Conservation (phyloP, 2,329 filamentous ascomycete species). For the Diaporthe citrichinensis region DNA sequence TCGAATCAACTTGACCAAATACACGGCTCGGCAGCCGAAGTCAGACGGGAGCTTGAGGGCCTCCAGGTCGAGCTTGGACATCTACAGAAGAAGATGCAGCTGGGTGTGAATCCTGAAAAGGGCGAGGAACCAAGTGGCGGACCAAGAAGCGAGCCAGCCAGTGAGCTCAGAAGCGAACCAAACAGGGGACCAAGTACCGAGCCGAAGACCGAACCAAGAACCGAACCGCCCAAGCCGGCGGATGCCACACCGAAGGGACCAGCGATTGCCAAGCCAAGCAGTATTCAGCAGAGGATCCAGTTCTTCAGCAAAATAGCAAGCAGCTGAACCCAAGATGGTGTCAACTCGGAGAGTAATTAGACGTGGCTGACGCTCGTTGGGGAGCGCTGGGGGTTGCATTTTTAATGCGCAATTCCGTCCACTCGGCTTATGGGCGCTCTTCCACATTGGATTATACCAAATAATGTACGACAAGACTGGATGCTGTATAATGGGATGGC, state of each 20-base stretch:
- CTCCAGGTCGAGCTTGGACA: not conserved
- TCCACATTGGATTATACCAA: not conserved
- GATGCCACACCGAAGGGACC: not conserved
- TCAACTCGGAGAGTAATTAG: not conserved
- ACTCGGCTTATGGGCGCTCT: too few species aligned
- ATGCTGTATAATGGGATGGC: too few species aligned
- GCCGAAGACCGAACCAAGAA: not conserved
- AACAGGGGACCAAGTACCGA: not conserved
- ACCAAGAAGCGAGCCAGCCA: not conserved
- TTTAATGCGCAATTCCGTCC: not conserved
- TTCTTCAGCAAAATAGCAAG: conserved; percentile 19
- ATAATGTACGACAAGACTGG: too few species aligned
- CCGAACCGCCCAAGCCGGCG: not conserved
- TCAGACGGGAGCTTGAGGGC: conserved; percentile 23
- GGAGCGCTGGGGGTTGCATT: too few species aligned
- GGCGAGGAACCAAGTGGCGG: not conserved
- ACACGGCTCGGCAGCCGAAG: conserved; percentile 4
- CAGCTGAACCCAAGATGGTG: not conserved
- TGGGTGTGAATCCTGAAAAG: not conserved
- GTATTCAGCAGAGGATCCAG: conserved; percentile 15
- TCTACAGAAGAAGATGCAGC: not conserved
- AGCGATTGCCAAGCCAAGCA: not conserved
- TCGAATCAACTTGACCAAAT: conserved; percentile 12
- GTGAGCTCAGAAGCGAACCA: not conserved
- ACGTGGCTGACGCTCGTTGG: not conserved